These are phyloP conservation scores for Candida quercuum DNA, from an alignment of 805 yeast species.

Conservation along the genomic window DNA sequence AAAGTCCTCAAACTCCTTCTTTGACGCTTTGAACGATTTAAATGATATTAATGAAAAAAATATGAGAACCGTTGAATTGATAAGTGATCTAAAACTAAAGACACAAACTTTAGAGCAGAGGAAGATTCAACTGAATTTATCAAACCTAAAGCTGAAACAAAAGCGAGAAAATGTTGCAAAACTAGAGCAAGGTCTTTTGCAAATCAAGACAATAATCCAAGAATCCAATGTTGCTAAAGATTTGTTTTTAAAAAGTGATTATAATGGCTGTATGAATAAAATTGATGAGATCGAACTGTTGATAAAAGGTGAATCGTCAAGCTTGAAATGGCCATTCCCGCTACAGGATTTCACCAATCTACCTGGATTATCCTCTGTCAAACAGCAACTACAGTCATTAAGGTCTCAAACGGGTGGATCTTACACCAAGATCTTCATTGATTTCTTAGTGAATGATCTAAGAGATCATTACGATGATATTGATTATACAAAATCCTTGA, in stretches of 20 bases:
- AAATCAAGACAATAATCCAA: conserved; percentile 38
- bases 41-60: conserved; percentile 56
- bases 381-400: conserved; percentile 48
- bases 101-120: conserved; percentile 41
- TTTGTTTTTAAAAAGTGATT: conserved; percentile 38
- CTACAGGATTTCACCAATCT: conserved; percentile 26
- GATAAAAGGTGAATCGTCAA: conserved; percentile 45
- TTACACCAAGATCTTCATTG: conserved; percentile 54
- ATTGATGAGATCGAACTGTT: conserved; percentile 53
- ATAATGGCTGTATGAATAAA: conserved; percentile 50
- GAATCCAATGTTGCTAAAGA: conserved; percentile 46
- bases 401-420: conserved; percentile 64
- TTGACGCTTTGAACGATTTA: conserved; percentile 77
- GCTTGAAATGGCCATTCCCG: conserved; percentile 36
- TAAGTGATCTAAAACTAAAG: conserved; percentile 40
- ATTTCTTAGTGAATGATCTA: conserved; percentile 55
- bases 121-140: conserved; percentile 46
- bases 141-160: conserved; percentile 42
- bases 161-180: conserved; percentile 54
- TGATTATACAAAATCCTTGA: conserved; percentile 42
- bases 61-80: conserved; percentile 39
- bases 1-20: conserved; percentile 77
- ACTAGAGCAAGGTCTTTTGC: conserved; percentile 56
- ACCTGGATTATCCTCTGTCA: conserved; percentile 30
- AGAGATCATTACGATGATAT: conserved; percentile 49